Percentiles rank a stretch among this genome's conserved stretches.
phyloP scores from a whole-genome alignment of 2,329 filamentous ascomycete genomes.

The Penicillium sp. region DNA sequence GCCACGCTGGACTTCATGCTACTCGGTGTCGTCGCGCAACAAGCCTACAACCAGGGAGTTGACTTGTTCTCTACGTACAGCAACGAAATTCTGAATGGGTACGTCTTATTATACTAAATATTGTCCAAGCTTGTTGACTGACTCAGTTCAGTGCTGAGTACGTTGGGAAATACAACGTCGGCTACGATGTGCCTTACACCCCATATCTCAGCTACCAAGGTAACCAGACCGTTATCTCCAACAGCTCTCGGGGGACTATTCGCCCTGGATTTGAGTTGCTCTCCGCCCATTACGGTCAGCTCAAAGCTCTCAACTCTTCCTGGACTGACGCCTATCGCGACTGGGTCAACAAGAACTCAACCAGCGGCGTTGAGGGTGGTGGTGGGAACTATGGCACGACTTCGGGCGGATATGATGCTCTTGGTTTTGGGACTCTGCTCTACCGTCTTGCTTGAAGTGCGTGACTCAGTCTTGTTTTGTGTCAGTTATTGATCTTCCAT shows the following conservation, averaged over 20 bases:
- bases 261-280: constrained; percentile 45
- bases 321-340: constrained; percentile 45
- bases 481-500: no score
- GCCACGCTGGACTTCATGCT: constrained; percentile 43
- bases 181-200: constrained; percentile 46
- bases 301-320: constrained; percentile 41
- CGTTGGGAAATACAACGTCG: constrained; percentile 46
- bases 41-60: constrained; percentile 47
- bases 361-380: constrained; percentile 46
- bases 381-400: constrained; percentile 47
- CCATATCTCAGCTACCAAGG: constrained; percentile 44
- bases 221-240: constrained; percentile 37
- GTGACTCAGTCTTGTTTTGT: no score
- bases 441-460: constrained; percentile 19
- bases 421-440: constrained; percentile 39
- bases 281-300: constrained; percentile 41
- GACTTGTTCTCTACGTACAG: constrained; percentile 41
- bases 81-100: constrained; percentile 42
- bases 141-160: constrained; percentile 11
- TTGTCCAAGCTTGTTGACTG: neutral
- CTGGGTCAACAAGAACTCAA: constrained; percentile 32
- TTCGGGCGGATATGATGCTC: constrained; percentile 47
- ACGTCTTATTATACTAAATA: neutral
- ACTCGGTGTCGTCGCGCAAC: constrained; percentile 45
- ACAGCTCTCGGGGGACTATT: constrained; percentile 33